Evolutionary conservation across 2,329 filamentous ascomycete genomes (phyloP), one percentile per base, ranked within the genome.

Genomic region (Hymenoscyphus fraxineus): DNA sequence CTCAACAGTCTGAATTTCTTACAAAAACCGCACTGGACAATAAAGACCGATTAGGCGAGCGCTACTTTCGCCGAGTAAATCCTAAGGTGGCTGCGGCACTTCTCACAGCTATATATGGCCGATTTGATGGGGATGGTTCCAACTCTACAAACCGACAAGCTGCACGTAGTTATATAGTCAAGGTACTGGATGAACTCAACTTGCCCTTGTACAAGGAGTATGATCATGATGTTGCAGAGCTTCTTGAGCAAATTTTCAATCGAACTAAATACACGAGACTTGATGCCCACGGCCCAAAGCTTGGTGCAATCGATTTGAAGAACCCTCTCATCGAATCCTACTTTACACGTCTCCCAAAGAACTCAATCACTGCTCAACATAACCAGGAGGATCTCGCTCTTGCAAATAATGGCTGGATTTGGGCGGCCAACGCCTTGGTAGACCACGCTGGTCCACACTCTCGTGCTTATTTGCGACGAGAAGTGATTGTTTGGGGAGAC

Each of bases 351-450:
- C 81, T 99, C 51, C 91, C 93, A 1, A 76, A 84, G 38, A 97
- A 96, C 71, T 86, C 90, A 12, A 86, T 83, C 12, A 97, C 95
- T 0, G 83, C 87, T 66, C 88, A 91, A 73, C 89, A 96, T 73
- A 88, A 88, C 64, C 83, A 88, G 1, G 88, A 89, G 64, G 89
- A 93, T 55, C 82, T 96, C 57, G 91, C 92, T 2, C 80, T 99
- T 60, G 93, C 89, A 51, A 98, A 98, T 78, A 99, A 99, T 74
- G 95, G 95, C 55, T 99, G 95, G 95, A 93, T 99, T 9, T 99
- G 95, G 95, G 94, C 92, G 65, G 94, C 94, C 6, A 96, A 98
- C 78, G 94, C 95, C 1, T 85, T 98, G 77, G 84, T 92, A 55
- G 95, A 99, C 79, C 95, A 98, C 73, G 95, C 95, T 38, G 96